Base-by-base conservation (phyloP, 192 early-diverging fungal genomes). In the Lunasporangiospora selenospora region DNA sequence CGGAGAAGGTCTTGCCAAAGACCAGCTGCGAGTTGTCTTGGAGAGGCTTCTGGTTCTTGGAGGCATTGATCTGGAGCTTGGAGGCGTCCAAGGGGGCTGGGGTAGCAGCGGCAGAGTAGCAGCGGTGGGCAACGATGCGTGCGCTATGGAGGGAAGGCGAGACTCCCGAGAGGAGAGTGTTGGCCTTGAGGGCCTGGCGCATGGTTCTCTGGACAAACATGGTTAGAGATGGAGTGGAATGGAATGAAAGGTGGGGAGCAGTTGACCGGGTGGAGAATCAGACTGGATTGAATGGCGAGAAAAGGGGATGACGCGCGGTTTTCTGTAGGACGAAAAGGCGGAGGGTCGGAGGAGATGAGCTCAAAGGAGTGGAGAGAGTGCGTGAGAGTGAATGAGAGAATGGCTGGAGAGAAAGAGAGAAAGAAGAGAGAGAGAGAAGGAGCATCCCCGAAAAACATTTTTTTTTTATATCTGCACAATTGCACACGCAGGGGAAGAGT, bases 1-100 rank as follows among this genome's bases (percentile, higher is more conserved):
- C 97, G 12, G 95, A 86, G 53, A 97, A 98, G 27, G 87, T 85
- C 58, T 90, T 82, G 41, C 97, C 97, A 78, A 99, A 98, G 26
- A 89, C 80, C 41, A 99, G 80, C 24, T 90, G 65, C 40, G 85
- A 78, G 58, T 85, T 80, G 21, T 84, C 77, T 48, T 85, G 65
- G 18, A 88, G 73, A n/a, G 85, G 57, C 71, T 90, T 90, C 34
- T 77, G 54, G 42, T 56, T 55, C 49, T 75, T 60, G 45, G 81
- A 73, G 10, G 31, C 23, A 16, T 78, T 39, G 48, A 73, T 47
- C 49, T 58, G n/a, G 48, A 78, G 42, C 65, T 71, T 73, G 26
- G 66, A 70, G 36, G 66, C 66, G 29, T 70, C 66, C 19, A 70
- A 23, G n/a, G 66, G 66, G 18, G 66, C 58, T 13, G n/a, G n/a